Evolutionary conservation across 176 grass and related monocot species (phyloP), one percentile per base, ranked within the genome.

Genomic region (Paspalum notatum): DNA sequence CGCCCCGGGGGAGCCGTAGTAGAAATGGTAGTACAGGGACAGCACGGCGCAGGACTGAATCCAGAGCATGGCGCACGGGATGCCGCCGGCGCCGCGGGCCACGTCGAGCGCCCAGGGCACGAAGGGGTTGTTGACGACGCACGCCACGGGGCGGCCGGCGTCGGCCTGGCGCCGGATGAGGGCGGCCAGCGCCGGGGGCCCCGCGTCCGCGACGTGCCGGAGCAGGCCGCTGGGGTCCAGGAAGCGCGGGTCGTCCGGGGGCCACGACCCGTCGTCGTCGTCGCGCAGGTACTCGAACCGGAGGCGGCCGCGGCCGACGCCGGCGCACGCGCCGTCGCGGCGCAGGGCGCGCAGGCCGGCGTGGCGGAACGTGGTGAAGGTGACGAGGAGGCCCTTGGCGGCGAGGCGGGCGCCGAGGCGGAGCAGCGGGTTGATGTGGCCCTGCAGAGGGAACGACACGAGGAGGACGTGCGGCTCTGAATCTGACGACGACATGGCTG

Each of bases 391-490:
- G 54, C 87, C 87, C 47, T 13, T 82, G 73, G 81, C 72, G 22
- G 85, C 87, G 39, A 93, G 77, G 68, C 85, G 84, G 9, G 64
- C 2, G 40, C 77, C 91, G 41, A 93, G 81, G 46, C 85, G 91
- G 62, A 90, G 77, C 0, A 87, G 81, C 22, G 91, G 91, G 62
- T 93, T 90, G 61, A 93, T 77, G 84, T 90, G 91, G 71, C 91
- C 87, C 45, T 87, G 87, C 0, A 83, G 67, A 12, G 91, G 80
- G 80, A 74, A 90, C 2, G 87, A 89, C 20, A 93, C 84, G 17
- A 90, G 87, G 10, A 93, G 84, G 76, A 87, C 81, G 77, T 93
- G 91, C 27, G 80, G 72, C 73, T 55, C 65, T 73, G 39, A 13
- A 65, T 55, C 65, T 20, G 59, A 0, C 56, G 54, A 5, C 66